Evolutionary conservation across 2,329 filamentous ascomycete genomes (phyloP).

Genomic region (Ceratocystis diversiconidia): DNA sequence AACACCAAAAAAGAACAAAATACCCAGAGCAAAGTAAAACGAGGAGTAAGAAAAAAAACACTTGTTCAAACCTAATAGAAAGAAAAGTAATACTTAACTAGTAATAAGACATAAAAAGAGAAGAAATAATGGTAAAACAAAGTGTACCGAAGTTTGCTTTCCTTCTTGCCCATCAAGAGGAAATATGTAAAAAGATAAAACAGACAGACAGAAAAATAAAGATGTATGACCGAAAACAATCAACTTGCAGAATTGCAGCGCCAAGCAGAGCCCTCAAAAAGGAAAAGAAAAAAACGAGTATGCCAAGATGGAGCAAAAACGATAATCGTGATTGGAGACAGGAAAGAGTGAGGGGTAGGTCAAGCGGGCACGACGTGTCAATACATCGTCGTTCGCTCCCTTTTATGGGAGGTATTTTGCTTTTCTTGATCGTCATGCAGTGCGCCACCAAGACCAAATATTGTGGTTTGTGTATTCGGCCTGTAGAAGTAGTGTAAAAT

Average conservation of each 20-base stretch:
- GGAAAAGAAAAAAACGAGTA: not conserved
- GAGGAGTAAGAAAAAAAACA: not conserved
- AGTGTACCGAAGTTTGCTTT: constrained; percentile 6
- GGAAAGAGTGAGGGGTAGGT: not conserved
- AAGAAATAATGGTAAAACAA: constrained; percentile 5
- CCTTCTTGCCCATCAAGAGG: constrained; percentile 6
- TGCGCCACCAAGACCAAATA: not conserved
- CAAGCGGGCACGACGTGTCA: not conserved
- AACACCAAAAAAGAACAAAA: constrained; percentile 10
- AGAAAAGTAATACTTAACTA: constrained; percentile 12
- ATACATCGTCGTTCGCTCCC: not conserved
- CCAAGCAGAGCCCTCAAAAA: not conserved
- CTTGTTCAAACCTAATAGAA: constrained; percentile 2
- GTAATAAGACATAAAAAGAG: constrained; percentile 9
- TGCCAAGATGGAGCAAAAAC: not conserved
- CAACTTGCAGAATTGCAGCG: not conserved
- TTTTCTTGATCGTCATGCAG: not conserved
- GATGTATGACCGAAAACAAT: not conserved
- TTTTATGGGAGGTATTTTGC: not conserved
- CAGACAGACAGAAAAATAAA: not conserved
- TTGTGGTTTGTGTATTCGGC: not conserved
- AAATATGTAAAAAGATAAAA: constrained; percentile 1
- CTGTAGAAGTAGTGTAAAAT: not conserved
- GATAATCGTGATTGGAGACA: not conserved
- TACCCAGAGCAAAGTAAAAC: no score